Evolutionary conservation across 139 green algal genomes (phyloP), one percentile per base, ranked within the genome.

Genomic region (Chlorella sp.): DNA sequence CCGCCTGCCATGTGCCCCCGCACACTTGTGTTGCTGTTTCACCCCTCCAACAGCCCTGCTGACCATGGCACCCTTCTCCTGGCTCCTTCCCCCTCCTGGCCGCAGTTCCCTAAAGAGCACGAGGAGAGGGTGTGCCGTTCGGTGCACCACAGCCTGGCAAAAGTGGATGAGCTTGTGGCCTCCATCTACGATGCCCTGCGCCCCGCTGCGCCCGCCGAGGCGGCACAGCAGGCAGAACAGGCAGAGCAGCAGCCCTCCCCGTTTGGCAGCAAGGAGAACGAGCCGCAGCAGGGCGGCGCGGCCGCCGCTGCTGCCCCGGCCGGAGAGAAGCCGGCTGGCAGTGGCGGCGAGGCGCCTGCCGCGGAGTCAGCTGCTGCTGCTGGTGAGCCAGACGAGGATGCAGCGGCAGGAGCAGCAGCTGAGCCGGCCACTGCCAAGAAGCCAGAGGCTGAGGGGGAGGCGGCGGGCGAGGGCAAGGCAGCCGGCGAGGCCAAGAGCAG

Each of bases 61-160:
- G n/a, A n/a, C n/a, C n/a, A n/a, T n/a, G n/a, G n/a, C n/a, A n/a
- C n/a, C n/a, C 51, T 60, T 2, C 51, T 5, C 36, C 36, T 18
- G 18, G 44, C 36, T 28, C 18, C 55, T 36, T 36, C 3, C 71
- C 4, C 34, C 38, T 38, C 5, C 63, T 25, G 23, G 11, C 64
- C 15, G 78, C 85, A 89, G 85, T 89, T 89, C 26, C 78, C 85
- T 3, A 39, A 30, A 23, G 71, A 86, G 18, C 72, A 84, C 0
- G 85, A 89, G 36, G 79, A 86, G 34, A 28, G 38, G 32, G 79
- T 81, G n/a, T 56, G 80, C 60, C 60, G 71, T 18, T 23, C 44
- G 2, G 63, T 89, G 34, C 85, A 89, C 71, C 71, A 86, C 71
- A 80, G 62, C 71, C 34, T 68, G 30, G 34, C 81, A 0, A 63